A percentile compares a stretch with the other conserved stretches of the same genome.
Conservation (phyloP, 257 asterid genomes). For the Agastache rugosa region DNA sequence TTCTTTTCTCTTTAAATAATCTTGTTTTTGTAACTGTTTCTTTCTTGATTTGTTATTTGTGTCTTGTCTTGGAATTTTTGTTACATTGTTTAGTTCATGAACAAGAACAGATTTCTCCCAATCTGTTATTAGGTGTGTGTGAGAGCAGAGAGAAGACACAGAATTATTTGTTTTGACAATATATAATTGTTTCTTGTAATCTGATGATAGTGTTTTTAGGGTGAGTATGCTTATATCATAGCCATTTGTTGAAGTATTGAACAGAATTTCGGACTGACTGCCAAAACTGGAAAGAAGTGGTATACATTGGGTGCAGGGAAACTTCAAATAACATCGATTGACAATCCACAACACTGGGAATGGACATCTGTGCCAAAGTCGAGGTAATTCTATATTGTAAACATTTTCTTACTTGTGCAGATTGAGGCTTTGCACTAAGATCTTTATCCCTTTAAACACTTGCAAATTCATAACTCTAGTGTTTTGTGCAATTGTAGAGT, state of each 20-base stretch:
- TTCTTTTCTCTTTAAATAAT: not conserved
- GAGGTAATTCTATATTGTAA: conserved; percentile 38
- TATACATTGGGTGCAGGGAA: conserved; percentile 48
- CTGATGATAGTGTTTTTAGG: not conserved
- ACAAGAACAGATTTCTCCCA: too few relatives aligned
- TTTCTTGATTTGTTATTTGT: not conserved
- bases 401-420: too few relatives aligned
- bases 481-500: conserved; percentile 31
- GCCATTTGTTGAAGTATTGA: conserved; percentile 13
- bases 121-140: too few relatives aligned
- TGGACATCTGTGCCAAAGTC: conserved; percentile 47
- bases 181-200: not conserved
- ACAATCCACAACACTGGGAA: conserved; percentile 40
- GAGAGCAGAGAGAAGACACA: not conserved
- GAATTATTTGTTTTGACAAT: too few relatives aligned
- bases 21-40: too few relatives aligned
- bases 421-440: too few relatives aligned
- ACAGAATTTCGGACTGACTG: conserved; percentile 45
- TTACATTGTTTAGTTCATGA: too few relatives aligned
- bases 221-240: not conserved
- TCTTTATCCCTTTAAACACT: too few relatives aligned
- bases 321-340: conserved; percentile 45
- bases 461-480: not conserved
- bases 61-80: not conserved
- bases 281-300: conserved; percentile 48